phyloP scores from a whole-genome alignment of 768 basidiomycete genomes.

The Kockovaella imperatae region DNA sequence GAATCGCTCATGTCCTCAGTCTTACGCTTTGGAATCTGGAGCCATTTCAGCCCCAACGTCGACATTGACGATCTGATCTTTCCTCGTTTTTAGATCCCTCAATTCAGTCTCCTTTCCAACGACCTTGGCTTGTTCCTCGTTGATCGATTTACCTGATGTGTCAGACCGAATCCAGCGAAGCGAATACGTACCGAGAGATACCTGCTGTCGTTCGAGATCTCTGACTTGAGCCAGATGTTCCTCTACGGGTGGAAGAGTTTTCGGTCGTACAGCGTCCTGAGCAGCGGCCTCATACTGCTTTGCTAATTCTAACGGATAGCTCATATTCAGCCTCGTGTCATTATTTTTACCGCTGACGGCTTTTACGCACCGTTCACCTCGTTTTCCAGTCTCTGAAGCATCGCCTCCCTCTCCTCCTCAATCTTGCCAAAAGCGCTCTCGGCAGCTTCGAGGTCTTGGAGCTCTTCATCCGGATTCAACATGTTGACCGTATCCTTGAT shows the following conservation, averaged over 20 bases:
- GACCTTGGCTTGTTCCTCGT: constrained; percentile 25
- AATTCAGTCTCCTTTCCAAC: constrained; percentile 32
- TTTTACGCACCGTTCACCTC: constrained; percentile 21
- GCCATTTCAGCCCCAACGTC: constrained; percentile 26
- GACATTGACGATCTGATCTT: constrained; percentile 21
- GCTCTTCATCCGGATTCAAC: constrained; percentile 26
- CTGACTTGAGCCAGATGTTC: constrained; percentile 30
- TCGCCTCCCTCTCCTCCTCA: constrained; percentile 13
- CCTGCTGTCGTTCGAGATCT: constrained; percentile 23
- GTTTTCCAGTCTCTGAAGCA: constrained; percentile 9
- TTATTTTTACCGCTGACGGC: background rate
- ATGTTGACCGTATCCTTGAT: constrained; percentile 26
- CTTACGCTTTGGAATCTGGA: constrained; percentile 28
- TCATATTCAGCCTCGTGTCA: background rate
- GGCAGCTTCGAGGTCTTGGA: constrained; percentile 26
- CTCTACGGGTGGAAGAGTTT: constrained; percentile 17
- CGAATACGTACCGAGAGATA: too few relatives aligned
- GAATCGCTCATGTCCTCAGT: background rate
- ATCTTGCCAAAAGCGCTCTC: constrained; percentile 26
- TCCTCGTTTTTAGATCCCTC: constrained; percentile 17
- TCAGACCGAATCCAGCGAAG: too few relatives aligned
- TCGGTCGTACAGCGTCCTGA: constrained; percentile 25
- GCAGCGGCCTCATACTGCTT: constrained; percentile 21
- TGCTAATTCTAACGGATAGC: constrained; percentile 11
- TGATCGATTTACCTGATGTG: constrained; percentile 29